Evolutionary conservation across 2,329 filamentous ascomycete species (phyloP).

Genomic region (Dactylellina sp.): DNA sequence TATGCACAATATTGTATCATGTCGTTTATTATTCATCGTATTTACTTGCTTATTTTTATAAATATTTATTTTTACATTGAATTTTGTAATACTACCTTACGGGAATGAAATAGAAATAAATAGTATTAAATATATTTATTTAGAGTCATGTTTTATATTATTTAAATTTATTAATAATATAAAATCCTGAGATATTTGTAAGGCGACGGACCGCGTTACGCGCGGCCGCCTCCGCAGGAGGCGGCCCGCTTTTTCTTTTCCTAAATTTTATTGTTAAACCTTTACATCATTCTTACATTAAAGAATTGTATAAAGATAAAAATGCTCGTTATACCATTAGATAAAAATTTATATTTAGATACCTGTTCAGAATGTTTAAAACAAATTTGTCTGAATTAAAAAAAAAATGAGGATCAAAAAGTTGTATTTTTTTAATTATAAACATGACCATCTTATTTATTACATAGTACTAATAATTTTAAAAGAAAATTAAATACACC

Average conservation of each 20-base stretch:
- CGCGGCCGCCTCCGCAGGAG: no score
- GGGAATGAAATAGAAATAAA: not conserved
- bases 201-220: no score
- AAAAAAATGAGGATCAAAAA: constrained; percentile 48
- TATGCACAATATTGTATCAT: constrained; percentile 9
- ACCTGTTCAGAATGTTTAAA: constrained; percentile 50
- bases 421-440: constrained; percentile 44
- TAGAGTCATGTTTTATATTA: constrained; percentile 9
- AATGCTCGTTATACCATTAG: constrained; percentile 19
- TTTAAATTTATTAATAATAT: constrained; percentile 9
- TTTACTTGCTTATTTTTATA: constrained; percentile 14
- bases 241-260: not conserved
- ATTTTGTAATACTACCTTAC: constrained; percentile 6
- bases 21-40: constrained; percentile 12
- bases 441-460: constrained; percentile 49
- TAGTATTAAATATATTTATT: constrained; percentile 12
- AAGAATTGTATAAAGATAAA: constrained; percentile 37
- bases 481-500: constrained; percentile 35
- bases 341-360: constrained; percentile 45
- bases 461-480: constrained; percentile 52
- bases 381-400: constrained; percentile 34
- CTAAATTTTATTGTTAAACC: constrained; percentile 32
- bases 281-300: constrained; percentile 33
- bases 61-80: constrained; percentile 11
- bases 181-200: constrained; percentile 3